phyloP scores from a whole-genome alignment of 1,284 basidiomycete species.

The Meira nashicola region DNA sequence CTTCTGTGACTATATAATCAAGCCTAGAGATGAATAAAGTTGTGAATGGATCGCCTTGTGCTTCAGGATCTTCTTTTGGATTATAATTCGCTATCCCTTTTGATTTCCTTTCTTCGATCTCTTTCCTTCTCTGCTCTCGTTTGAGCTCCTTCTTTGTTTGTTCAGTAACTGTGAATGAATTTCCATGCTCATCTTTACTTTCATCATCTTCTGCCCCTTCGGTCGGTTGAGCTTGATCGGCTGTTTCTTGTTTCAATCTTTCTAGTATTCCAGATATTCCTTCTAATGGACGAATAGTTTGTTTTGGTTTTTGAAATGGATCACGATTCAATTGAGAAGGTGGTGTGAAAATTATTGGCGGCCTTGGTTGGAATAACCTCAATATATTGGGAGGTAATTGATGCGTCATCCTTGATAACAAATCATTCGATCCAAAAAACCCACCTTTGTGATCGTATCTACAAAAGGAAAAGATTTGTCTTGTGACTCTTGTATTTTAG shows the following conservation, averaged over 20 bases:
- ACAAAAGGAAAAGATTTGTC: background rate
- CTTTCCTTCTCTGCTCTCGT: conserved; percentile 21
- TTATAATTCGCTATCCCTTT: conserved; percentile 49
- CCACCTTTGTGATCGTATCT: background rate
- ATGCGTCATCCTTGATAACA: conserved; percentile 46
- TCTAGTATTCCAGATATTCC: conserved; percentile 45
- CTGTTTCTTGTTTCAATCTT: conserved; percentile 36
- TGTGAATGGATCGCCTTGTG: conserved; percentile 96
- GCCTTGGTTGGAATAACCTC: conserved; percentile 46
- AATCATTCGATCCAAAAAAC: no score
- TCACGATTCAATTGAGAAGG: conserved; percentile 32
- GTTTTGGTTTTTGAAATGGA: conserved; percentile 20
- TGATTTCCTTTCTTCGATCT: conserved; percentile 18
- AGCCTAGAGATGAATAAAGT: conserved; percentile 92
- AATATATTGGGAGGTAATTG: conserved; percentile 46
- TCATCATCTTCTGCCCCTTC: conserved; percentile 28
- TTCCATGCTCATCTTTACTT: conserved; percentile 13
- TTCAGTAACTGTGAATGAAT: conserved; percentile 25
- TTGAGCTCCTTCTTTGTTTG: conserved; percentile 34
- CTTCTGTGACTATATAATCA: conserved; percentile 82
- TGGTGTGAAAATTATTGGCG: conserved; percentile 32
- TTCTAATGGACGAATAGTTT: conserved; percentile 27
- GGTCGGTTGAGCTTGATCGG: conserved; percentile 39
- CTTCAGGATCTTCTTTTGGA: conserved; percentile 82
- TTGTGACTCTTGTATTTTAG: background rate